Percentiles rank a stretch among this genome's conserved stretches.
Conservation (phyloP, 805 yeast species). For the Cyberlindnera saturnus region DNA sequence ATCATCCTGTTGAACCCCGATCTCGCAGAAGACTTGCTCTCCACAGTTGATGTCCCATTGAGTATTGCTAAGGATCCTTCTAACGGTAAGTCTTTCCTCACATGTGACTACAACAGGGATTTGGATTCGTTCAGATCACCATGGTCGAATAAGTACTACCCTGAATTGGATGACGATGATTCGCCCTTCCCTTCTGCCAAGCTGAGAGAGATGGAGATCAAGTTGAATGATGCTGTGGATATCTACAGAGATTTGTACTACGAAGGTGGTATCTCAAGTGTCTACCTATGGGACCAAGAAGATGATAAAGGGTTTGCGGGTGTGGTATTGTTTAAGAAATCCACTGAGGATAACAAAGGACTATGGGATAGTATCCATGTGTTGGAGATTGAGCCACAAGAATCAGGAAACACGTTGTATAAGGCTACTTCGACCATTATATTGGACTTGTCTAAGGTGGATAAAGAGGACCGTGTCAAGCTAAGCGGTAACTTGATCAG, state of each 20-base stretch:
- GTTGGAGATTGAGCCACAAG: conserved; percentile 42
- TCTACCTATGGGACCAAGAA: conserved; percentile 80
- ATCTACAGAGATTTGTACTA: conserved; percentile 89
- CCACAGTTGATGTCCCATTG: conserved; percentile 85
- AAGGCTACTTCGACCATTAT: conserved; percentile 85
- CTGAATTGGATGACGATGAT: conserved; percentile 48
- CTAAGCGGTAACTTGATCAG: conserved; percentile 83
- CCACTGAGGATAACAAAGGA: conserved; percentile 33
- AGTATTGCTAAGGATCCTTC: conserved; percentile 28
- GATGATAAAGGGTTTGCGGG: conserved; percentile 78
- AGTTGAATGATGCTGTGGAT: conserved; percentile 88
- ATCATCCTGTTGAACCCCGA: conserved; percentile 45
- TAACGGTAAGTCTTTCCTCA: conserved; percentile 59
- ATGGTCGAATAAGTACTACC: conserved; percentile 73
- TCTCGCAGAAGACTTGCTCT: conserved; percentile 79
- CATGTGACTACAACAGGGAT: conserved; percentile 94
- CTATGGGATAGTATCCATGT: conserved; percentile 94
- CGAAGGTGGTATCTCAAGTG: conserved; percentile 89
- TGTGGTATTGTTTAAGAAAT: conserved; percentile 78
- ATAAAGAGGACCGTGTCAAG: conserved; percentile 33
- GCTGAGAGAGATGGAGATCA: conserved; percentile 67
- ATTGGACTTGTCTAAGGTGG: conserved; percentile 45
- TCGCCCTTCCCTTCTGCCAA: conserved; percentile 68
- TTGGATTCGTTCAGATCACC: conserved; percentile 92
- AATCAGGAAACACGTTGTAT: conserved; percentile 31